phyloP scores from a whole-genome alignment of 139 green algal species.

The Haematococcus lacustris region DNA sequence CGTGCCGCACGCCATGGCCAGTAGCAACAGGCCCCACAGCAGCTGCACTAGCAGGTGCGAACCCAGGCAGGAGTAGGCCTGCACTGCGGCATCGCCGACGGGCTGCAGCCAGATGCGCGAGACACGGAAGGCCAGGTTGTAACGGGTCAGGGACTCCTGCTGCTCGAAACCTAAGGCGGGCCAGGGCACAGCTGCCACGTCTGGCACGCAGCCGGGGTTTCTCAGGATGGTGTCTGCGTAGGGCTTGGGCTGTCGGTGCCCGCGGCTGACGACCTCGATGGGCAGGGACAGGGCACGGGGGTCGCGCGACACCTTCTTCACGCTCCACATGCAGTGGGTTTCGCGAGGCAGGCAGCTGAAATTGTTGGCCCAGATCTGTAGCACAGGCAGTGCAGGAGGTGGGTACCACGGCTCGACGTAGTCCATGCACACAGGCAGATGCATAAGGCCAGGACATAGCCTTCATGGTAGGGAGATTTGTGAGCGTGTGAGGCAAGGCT shows the following conservation, averaged over 20 bases:
- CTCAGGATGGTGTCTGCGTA: background rate
- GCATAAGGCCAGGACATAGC: no score
- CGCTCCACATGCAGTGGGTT: conserved; percentile 23
- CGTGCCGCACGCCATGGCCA: background rate
- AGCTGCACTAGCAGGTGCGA: background rate
- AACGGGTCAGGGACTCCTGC: conserved; percentile 3
- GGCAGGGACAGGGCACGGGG: background rate
- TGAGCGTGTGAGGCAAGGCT: no score
- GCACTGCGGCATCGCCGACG: background rate
- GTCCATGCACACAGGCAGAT: no score
- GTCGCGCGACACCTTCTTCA: conserved; percentile 17
- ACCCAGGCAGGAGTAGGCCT: background rate
- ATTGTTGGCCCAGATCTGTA: conserved; percentile 13
- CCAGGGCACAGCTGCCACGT: background rate
- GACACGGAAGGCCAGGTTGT: conserved; percentile 6
- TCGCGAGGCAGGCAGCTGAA: conserved; percentile 26
- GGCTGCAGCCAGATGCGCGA: conserved; percentile 4
- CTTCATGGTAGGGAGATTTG: no score
- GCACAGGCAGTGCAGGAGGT: no score
- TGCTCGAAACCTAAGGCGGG: background rate
- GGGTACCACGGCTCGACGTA: no score
- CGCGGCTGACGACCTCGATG: conserved; percentile 17
- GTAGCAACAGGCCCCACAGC: background rate
- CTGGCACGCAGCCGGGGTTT: background rate
- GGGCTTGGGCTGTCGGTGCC: conserved; percentile 18